Percentiles rank a stretch among this genome's conserved stretches.
These are phyloP conservation scores for Hypoxylon trugodes DNA, from an alignment of 495 filamentous ascomycete genomes.

Conservation along the genomic window DNA sequence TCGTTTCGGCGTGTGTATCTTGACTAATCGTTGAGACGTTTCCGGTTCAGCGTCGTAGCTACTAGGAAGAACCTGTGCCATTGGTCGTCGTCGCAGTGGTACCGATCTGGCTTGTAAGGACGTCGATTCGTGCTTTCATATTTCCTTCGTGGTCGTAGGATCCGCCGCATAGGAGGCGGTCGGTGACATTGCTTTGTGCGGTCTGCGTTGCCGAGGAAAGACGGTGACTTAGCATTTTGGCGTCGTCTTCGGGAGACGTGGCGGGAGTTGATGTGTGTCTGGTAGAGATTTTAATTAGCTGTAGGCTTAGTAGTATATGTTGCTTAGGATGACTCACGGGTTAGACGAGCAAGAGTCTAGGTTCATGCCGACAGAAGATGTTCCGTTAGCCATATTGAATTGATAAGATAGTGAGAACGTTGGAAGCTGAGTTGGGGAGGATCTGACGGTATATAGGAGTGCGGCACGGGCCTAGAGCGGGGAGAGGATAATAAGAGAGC, in stretches of 20 bases:
- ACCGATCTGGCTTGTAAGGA: not conserved
- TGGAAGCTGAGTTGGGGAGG: not conserved
- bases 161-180: constrained; percentile 4
- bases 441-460: not conserved
- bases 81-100: not conserved
- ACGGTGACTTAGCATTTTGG: not conserved
- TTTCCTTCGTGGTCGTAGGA: constrained; percentile 6
- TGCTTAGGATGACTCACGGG: constrained; percentile 16
- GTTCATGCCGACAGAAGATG: constrained; percentile 11
- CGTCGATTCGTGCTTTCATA: not conserved
- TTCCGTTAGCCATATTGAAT: constrained; percentile 7
- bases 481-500: not conserved
- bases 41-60: not conserved
- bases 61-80: not conserved
- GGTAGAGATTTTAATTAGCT: constrained; percentile 3
- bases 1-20: not conserved
- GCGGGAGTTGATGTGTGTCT: constrained; percentile 3
- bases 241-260: not conserved
- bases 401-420: not conserved
- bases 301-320: not conserved
- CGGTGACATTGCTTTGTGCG: not conserved
- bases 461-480: not conserved
- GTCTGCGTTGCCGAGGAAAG: not conserved
- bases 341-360: not conserved
- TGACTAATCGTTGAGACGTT: constrained; percentile 6